phyloP scores from a whole-genome alignment of 306 rosid species.

The Canavalia gladiata region DNA sequence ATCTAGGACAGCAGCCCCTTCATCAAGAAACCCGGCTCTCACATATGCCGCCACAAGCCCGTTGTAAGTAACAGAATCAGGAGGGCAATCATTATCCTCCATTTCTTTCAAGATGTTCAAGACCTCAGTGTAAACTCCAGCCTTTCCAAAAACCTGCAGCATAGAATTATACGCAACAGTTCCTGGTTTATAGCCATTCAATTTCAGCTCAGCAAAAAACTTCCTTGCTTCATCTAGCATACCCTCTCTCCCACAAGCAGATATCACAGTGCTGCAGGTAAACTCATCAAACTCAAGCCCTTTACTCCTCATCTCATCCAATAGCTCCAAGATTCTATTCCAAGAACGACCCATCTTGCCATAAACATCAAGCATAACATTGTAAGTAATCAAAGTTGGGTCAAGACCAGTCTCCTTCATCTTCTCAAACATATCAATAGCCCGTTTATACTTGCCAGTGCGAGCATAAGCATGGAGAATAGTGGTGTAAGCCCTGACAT shows the following conservation, averaged over 20 bases:
- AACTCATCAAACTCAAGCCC: conserved; percentile 89
- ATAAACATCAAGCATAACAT: conserved; percentile 93
- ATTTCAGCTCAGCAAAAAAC: conserved; percentile 73
- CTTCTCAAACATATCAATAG: conserved; percentile 73
- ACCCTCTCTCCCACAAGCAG: conserved; percentile 95
- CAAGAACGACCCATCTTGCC: conserved; percentile 99
- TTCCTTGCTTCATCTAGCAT: conserved; percentile 84
- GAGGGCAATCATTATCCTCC: conserved; percentile 80
- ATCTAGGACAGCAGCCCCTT: conserved; percentile 83
- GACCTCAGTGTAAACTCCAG: conserved; percentile 83
- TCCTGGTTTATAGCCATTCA: conserved; percentile 80
- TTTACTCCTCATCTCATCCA: conserved; percentile 80
- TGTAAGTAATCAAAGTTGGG: conserved; percentile 91
- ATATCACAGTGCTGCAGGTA: conserved; percentile 91
- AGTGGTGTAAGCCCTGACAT: conserved; percentile 79
- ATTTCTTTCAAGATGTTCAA: conserved; percentile 82
- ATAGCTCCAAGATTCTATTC: conserved; percentile 70
- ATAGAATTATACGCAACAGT: conserved; percentile 84
- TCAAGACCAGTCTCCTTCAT: conserved; percentile 79
- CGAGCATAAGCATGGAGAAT: conserved; percentile 84
- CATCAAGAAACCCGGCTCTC: conserved; percentile 87
- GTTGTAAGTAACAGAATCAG: conserved; percentile 86
- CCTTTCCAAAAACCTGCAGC: conserved; percentile 91
- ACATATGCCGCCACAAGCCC: conserved; percentile 91
- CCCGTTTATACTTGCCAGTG: conserved; percentile 75